A percentile compares a stretch with the other conserved stretches of the same genome.
These are phyloP conservation scores for Lasiodiplodia sp. DNA, from an alignment of 2,329 filamentous ascomycete species.

Conservation along the genomic window DNA sequence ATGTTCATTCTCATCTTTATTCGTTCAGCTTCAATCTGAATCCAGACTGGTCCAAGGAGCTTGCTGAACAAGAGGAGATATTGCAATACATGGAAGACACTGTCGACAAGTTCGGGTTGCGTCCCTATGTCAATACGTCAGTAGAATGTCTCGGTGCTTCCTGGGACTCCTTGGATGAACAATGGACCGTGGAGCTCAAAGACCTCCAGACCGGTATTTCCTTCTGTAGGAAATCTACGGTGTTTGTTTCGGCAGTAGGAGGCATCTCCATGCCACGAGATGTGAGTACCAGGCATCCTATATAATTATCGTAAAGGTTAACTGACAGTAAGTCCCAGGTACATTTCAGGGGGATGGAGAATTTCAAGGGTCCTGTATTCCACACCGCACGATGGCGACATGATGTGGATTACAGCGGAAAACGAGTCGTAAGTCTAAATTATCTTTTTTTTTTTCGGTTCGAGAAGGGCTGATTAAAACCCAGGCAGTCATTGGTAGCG, in stretches of 20 bases:
- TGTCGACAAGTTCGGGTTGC: constrained; percentile 42
- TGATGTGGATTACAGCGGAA: constrained; percentile 36
- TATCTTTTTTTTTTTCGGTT: neutral
- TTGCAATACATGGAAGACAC: constrained; percentile 39
- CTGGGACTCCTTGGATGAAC: constrained; percentile 32
- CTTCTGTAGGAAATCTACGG: constrained; percentile 36
- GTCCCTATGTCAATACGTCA: constrained; percentile 36
- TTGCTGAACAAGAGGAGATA: constrained; percentile 48
- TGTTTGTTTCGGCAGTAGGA: constrained; percentile 44
- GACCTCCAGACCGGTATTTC: constrained; percentile 14
- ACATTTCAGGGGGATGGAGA: constrained; percentile 38
- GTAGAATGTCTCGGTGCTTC: constrained; percentile 36
- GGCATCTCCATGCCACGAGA: constrained; percentile 39
- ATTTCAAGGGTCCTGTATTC: constrained; percentile 40
- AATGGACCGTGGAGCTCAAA: neutral
- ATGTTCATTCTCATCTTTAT: constrained; percentile 45
- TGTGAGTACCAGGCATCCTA: constrained; percentile 29
- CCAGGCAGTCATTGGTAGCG: constrained; percentile 41
- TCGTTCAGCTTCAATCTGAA: constrained; percentile 54
- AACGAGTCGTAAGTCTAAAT: constrained; percentile 33
- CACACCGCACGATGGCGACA: constrained; percentile 43
- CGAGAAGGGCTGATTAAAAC: neutral
- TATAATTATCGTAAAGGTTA: neutral
- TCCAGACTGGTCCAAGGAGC: constrained; percentile 48
- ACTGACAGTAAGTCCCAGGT: neutral